Conservation (phyloP, 163 green algal genomes). For the Scenedesmus sp. region DNA sequence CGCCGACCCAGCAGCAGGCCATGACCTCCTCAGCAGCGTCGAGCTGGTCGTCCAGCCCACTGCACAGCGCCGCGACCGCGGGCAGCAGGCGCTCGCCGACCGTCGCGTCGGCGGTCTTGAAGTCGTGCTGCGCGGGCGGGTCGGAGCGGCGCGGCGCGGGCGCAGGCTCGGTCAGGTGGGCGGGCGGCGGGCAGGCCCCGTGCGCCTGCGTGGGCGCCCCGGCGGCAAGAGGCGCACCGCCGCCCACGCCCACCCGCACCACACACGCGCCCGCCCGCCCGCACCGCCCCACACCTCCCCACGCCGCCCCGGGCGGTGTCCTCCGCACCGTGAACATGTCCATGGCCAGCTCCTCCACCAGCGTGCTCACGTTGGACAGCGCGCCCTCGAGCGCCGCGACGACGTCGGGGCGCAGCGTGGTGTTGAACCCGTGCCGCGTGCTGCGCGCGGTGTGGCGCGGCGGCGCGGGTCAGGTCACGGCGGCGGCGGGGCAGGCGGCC, state of each 20-base stretch:
- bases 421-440: constrained; percentile 49
- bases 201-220: too few relatives aligned
- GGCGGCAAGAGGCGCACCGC: too few relatives aligned
- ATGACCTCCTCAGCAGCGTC: constrained; percentile 40
- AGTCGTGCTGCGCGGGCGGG: constrained; percentile 45
- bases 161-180: too few relatives aligned
- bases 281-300: not conserved
- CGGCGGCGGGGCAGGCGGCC: not conserved
- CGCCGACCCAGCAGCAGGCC: constrained; percentile 35
- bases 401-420: constrained; percentile 21
- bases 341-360: constrained; percentile 39
- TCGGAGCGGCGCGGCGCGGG: too few relatives aligned
- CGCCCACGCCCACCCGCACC: not conserved
- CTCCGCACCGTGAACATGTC: constrained; percentile 42
- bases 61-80: constrained; percentile 10
- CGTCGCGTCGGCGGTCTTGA: constrained; percentile 7
- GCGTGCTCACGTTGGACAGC: constrained; percentile 13
- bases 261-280: not conserved
- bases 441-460: constrained; percentile 4
- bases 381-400: constrained; percentile 23
- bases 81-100: constrained; percentile 28
- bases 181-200: too few relatives aligned
- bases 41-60: constrained; percentile 15
- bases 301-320: not conserved
- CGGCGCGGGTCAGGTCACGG: not conserved